Conservation (phyloP, 805 yeast genomes). For the Isabelozyma pseudorhagii region DNA sequence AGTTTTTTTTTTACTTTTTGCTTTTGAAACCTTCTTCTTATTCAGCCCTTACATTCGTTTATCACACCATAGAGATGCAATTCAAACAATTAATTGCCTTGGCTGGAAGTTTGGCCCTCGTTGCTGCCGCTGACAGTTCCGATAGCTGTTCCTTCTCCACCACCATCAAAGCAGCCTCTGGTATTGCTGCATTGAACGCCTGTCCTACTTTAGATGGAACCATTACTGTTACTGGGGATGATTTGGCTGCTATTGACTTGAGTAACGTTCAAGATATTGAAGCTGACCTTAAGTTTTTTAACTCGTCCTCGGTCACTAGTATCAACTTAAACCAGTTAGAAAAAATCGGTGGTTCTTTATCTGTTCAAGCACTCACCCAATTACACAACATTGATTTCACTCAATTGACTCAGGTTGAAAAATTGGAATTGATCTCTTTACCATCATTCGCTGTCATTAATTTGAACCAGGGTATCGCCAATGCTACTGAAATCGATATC, state of each 20-base stretch:
- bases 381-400: conserved; percentile 34
- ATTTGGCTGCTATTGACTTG: conserved; percentile 25
- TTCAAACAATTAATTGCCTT: background rate
- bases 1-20: too few species aligned
- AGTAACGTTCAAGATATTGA: conserved; percentile 21
- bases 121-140: conserved; percentile 5
- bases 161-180: conserved; percentile 38
- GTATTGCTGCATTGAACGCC: conserved; percentile 26
- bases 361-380: conserved; percentile 36
- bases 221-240: conserved; percentile 35
- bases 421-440: conserved; percentile 35
- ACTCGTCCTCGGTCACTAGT: conserved; percentile 36
- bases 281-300: conserved; percentile 33
- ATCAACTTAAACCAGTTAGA: conserved; percentile 26
- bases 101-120: conserved; percentile 4
- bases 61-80: background rate
- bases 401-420: conserved; percentile 23
- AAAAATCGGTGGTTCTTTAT: conserved; percentile 34
- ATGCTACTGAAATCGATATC: conserved; percentile 29
- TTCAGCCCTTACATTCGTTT: background rate
- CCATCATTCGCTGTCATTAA: conserved; percentile 39
- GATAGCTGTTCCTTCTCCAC: conserved; percentile 37
- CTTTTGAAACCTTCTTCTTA: background rate
- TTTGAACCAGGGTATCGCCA: conserved; percentile 33
- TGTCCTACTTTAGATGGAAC: conserved; percentile 42